phyloP scores from a whole-genome alignment of 1,284 basidiomycete genomes.

The Meripilus lineatus region DNA sequence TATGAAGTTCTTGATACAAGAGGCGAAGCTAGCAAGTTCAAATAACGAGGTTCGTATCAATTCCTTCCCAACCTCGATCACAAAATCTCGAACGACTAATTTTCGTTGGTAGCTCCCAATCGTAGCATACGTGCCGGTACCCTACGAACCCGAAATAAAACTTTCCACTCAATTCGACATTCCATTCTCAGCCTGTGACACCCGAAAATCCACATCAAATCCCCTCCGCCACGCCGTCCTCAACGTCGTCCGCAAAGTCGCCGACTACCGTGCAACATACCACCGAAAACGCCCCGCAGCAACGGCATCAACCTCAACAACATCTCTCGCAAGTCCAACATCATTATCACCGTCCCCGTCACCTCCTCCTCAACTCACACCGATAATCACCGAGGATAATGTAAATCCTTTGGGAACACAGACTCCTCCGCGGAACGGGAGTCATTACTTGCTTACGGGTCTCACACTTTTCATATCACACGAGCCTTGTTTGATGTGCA shows the following conservation, averaged over 20 bases:
- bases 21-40: conserved; percentile 42
- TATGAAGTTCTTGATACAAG: conserved; percentile 46
- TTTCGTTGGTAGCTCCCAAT: conserved; percentile 59
- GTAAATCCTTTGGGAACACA: background rate
- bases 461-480: conserved; percentile 84
- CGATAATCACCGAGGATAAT: background rate
- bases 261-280: conserved; percentile 46
- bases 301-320: background rate
- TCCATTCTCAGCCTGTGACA: conserved; percentile 64
- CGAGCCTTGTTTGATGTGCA: conserved; percentile 94
- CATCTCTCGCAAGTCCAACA: conserved; percentile 7
- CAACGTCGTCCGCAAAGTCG: conserved; percentile 68
- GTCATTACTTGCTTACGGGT: conserved; percentile 82
- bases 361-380: background rate
- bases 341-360: conserved; percentile 13
- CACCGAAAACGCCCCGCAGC: conserved; percentile 4
- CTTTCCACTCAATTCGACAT: conserved; percentile 27
- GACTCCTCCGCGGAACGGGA: conserved; percentile 46
- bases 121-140: conserved; percentile 66
- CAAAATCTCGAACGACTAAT: conserved; percentile 1
- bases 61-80: background rate
- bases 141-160: conserved; percentile 39
- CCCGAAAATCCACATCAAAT: conserved; percentile 59
- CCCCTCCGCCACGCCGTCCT: conserved; percentile 82
- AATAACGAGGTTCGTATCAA: conserved; percentile 50